phyloP scores from a whole-genome alignment of 345 rosid genomes.

The Ceriops decandra region DNA sequence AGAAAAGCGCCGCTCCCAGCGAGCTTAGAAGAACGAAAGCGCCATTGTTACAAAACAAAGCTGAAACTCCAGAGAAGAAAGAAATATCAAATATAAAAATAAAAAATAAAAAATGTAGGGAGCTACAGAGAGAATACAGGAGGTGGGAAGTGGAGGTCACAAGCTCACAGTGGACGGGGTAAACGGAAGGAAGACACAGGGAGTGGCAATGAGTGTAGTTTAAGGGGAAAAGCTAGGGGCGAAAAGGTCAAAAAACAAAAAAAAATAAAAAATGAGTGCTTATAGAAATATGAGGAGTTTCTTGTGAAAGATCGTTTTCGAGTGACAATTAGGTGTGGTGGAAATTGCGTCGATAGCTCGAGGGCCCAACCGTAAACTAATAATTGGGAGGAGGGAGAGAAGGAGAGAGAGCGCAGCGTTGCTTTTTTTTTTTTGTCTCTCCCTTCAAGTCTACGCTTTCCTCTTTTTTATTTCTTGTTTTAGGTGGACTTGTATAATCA shows the following conservation, averaged over 20 bases:
- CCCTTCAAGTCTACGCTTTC: constrained; percentile 35
- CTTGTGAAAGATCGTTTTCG: not conserved
- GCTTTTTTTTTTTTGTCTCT: constrained; percentile 14
- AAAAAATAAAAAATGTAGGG: not conserved
- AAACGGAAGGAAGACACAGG: not conserved
- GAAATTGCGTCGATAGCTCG: not conserved
- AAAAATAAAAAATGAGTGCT: not conserved
- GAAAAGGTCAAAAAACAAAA: not conserved
- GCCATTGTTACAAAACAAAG: constrained; percentile 1
- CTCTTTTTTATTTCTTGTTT: constrained; percentile 2
- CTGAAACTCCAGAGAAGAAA: not conserved
- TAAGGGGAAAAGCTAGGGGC: not conserved
- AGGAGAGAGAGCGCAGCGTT: not conserved
- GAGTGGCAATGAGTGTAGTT: constrained; percentile 19
- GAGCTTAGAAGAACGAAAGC: not conserved
- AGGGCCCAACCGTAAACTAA: constrained; percentile 4
- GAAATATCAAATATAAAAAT: not conserved
- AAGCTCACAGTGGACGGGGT: not conserved
- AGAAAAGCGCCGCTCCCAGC: not conserved
- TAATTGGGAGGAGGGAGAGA: not conserved
- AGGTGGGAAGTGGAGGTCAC: constrained; percentile 7
- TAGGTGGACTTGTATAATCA: constrained; percentile 3
- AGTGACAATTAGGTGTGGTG: not conserved
- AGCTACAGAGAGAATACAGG: not conserved
- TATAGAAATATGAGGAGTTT: not conserved